phyloP scores from a whole-genome alignment of 2,329 filamentous ascomycete species.

The Penicillium sp. region DNA sequence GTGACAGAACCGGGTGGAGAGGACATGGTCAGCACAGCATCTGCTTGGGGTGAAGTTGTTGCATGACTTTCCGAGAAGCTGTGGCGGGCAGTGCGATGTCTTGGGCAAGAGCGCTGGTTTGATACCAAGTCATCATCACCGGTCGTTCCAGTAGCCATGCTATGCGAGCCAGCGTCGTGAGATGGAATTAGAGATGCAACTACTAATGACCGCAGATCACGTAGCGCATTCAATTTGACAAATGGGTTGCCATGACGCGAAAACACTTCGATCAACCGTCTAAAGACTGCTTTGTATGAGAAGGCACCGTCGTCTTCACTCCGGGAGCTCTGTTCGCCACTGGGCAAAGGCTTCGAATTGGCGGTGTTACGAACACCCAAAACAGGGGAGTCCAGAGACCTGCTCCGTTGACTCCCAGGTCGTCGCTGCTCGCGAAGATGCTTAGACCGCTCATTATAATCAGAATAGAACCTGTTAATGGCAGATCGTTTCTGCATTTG shows the following conservation, averaged over 20 bases:
- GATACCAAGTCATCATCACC: constrained; percentile 3
- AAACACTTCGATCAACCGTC: constrained; percentile 75
- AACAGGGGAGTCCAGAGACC: constrained; percentile 29
- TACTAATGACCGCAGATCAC: constrained; percentile 77
- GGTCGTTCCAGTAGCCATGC: neutral
- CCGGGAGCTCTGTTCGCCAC: constrained; percentile 16
- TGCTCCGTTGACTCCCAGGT: constrained; percentile 29
- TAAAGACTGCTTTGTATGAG: constrained; percentile 74
- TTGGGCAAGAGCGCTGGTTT: neutral
- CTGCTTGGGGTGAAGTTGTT: constrained; percentile 12
- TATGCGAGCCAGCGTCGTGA: constrained; percentile 33
- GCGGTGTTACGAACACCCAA: constrained; percentile 4
- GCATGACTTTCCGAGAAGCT: constrained; percentile 31
- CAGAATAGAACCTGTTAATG: constrained; percentile 37
- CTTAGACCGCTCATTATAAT: constrained; percentile 31
- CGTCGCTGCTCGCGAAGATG: constrained; percentile 24
- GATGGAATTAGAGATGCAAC: constrained; percentile 64
- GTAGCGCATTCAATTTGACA: constrained; percentile 74
- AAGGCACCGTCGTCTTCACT: constrained; percentile 48
- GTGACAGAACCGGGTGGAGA: constrained; percentile 28
- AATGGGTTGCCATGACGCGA: constrained; percentile 84
- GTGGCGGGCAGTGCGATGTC: constrained; percentile 22
- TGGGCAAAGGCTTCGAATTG: constrained; percentile 8
- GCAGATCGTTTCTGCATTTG: constrained; percentile 39
- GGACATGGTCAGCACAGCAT: constrained; percentile 20